Evolutionary conservation across 352 stramenopile species (phyloP).

Genomic region (Pythium rishiriense): DNA sequence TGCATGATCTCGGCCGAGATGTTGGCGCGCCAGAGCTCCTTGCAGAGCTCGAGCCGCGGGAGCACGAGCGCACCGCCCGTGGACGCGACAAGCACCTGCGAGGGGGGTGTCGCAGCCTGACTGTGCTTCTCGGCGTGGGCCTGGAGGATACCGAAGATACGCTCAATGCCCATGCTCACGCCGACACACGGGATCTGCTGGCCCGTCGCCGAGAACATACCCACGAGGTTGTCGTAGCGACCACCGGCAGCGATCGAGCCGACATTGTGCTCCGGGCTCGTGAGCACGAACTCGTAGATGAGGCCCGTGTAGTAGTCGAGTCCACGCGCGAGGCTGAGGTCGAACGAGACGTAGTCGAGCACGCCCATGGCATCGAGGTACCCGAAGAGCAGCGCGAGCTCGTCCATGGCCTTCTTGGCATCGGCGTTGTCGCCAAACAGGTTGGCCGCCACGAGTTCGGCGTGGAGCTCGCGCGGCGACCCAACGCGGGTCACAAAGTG

Average conservation of each 20-base stretch:
- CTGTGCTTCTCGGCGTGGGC: conserved; percentile 79
- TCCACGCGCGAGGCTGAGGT: conserved; percentile 95
- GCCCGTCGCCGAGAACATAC: conserved; percentile 95
- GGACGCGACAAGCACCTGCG: conserved; percentile 94
- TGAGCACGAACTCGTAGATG: conserved; percentile 99
- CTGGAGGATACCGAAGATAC: conserved; percentile 99
- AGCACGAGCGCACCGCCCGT: conserved; percentile 75
- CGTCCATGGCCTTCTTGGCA: conserved; percentile 84
- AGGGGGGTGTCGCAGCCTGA: conserved; percentile 34
- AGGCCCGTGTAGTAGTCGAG: conserved; percentile 99
- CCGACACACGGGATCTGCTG: conserved; percentile 97
- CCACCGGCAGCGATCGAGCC: conserved; percentile 97
- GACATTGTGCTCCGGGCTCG: conserved; percentile 87
- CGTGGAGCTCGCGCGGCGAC: conserved; percentile 84
- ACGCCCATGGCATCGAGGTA: conserved; percentile 98
- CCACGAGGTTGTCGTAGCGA: conserved; percentile 98
- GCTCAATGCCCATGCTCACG: conserved; percentile 98
- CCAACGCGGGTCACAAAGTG: conserved; percentile 93
- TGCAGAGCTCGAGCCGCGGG: conserved; percentile 71
- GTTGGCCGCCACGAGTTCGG: conserved; percentile 64
- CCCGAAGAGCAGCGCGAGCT: conserved; percentile 95
- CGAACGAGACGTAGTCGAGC: conserved; percentile 94
- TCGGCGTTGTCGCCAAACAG: conserved; percentile 92
- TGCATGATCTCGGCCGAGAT: conserved; percentile 96
- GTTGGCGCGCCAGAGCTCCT: conserved; percentile 88